phyloP scores from a whole-genome alignment of 2,329 filamentous ascomycete species.

The Pezicula neosporulosa region DNA sequence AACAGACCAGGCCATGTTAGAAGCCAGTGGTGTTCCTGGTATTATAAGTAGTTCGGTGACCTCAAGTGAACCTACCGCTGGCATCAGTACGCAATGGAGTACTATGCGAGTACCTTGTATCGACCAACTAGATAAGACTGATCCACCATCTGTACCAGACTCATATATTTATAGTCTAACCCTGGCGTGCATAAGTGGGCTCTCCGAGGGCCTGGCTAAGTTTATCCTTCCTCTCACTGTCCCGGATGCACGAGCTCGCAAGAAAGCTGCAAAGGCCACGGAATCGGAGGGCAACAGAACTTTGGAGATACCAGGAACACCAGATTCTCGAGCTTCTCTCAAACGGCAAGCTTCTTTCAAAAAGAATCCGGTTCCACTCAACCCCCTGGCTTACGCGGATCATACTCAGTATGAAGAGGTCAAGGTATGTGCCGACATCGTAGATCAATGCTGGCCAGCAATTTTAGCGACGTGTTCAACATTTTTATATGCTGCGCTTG shows the following conservation, averaged over 20 bases:
- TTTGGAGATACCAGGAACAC: conserved; percentile 17
- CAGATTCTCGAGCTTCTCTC: conserved; percentile 27
- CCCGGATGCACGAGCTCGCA: conserved; percentile 60
- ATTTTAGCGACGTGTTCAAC: conserved; percentile 93
- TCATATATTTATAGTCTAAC: conserved; percentile 92
- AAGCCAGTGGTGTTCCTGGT: conserved; percentile 82
- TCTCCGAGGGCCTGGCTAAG: conserved; percentile 90
- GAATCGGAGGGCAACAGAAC: conserved; percentile 17
- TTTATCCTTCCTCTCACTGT: conserved; percentile 91
- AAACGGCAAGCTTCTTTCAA: conserved; percentile 67
- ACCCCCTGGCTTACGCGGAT: conserved; percentile 73
- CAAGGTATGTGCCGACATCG: conserved; percentile 73
- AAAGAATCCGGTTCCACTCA: conserved; percentile 75
- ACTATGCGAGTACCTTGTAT: conserved; percentile 82
- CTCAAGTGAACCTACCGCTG: conserved; percentile 61
- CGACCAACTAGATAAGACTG: conserved; percentile 90
- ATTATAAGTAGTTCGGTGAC: conserved; percentile 75
- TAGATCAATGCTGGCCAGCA: conserved; percentile 93
- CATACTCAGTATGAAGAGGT: conserved; percentile 71
- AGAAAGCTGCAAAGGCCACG: conserved; percentile 30
- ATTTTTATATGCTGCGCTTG: conserved; percentile 86
- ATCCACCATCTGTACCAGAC: conserved; percentile 78
- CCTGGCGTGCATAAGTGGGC: conserved; percentile 80
- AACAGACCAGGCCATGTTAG: conserved; percentile 81
- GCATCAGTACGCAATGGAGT: conserved; percentile 92